Evolutionary conservation across 352 stramenopile genomes (phyloP), one percentile per base, ranked within the genome.

Genomic region (Phytophthora hybrid): DNA sequence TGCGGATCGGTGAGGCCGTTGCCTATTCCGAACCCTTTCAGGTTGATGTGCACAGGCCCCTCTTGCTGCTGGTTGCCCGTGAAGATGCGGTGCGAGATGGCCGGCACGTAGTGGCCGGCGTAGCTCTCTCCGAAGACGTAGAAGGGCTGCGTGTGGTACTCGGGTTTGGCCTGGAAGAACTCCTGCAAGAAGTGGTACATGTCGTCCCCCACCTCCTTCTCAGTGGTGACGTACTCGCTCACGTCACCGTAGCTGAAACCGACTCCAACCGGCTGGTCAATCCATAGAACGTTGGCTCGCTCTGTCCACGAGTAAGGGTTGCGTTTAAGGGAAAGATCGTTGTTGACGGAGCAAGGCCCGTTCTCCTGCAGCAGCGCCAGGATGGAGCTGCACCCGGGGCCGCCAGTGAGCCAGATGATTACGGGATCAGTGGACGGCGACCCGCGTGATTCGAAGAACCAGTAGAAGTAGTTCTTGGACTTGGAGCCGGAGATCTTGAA

Each of bases 381-480:
- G 47, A 95, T 95, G 26, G 88, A 98, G 57, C 88, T 98, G 81
- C 97, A 99, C 6, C 97, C 97, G 0, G 97, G 97, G 1, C 97
- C 97, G 19, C 97, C 98, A n/a, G 93, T 99, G 62, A 99, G 88
- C 98, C 98, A 99, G 18, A 99, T 89, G 52, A 99, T 84, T 39
- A 99, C 75, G 0, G 98, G 98, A 72, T 98, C 97, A 11, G 67
- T 96, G n/a, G 76, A 69, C 0, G 95, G 93, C 54, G 81, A 68
- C 7, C 85, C 81, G 46, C 92, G 88, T 29, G 90, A 97, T 80
- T 99, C 96, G 72, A 99, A 99, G 80, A 99, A 97, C 94, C 96
- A 99, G 82, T 97, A 98, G 69, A 99, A 99, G 72, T 98, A 97
- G 77, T 98, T 92, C 81, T 98, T 99, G 51, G 79, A 89, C 77